Conservation (phyloP, 495 filamentous ascomycete species). For the Podospora anserina region DNA sequence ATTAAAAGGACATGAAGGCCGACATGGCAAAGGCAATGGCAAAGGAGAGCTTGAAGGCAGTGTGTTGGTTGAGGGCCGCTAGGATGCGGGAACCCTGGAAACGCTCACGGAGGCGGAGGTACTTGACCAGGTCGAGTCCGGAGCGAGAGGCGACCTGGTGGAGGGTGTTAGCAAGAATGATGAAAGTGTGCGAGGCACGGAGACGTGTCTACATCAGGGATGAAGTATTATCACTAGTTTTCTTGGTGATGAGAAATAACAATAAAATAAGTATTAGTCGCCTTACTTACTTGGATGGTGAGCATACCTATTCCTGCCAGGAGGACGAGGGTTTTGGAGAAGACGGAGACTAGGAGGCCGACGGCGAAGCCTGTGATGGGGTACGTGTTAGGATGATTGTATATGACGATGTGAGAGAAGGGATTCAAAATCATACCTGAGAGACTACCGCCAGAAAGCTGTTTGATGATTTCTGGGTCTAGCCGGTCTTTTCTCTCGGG, state of each 20-base stretch:
- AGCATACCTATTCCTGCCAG: constrained; percentile 69
- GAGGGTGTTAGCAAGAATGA: background rate
- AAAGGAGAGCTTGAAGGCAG: constrained; percentile 76
- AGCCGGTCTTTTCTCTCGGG: constrained; percentile 35
- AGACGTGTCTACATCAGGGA: too few species aligned
- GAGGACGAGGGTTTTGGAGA: constrained; percentile 70
- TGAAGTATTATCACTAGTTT: too few species aligned
- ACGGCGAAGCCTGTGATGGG: constrained; percentile 55
- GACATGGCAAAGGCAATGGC: constrained; percentile 73
- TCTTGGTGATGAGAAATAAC: constrained; percentile 2
- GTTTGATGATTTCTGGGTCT: constrained; percentile 55
- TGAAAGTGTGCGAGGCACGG: background rate
- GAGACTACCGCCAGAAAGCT: constrained; percentile 68
- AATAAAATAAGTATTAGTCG: constrained; percentile 5
- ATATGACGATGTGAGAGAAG: background rate
- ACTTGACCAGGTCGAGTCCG: constrained; percentile 62
- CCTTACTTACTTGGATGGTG: constrained; percentile 60
- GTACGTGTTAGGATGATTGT: background rate
- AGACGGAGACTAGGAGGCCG: constrained; percentile 68
- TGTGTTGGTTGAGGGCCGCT: constrained; percentile 60
- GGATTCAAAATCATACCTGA: constrained; percentile 43
- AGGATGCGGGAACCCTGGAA: constrained; percentile 53
- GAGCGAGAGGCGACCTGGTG: constrained; percentile 65
- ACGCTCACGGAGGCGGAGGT: constrained; percentile 37
- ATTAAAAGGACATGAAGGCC: constrained; percentile 63